These are phyloP conservation scores for Eimeria maxima DNA, from an alignment of 169 alveolate genomes.

Conservation along the genomic window DNA sequence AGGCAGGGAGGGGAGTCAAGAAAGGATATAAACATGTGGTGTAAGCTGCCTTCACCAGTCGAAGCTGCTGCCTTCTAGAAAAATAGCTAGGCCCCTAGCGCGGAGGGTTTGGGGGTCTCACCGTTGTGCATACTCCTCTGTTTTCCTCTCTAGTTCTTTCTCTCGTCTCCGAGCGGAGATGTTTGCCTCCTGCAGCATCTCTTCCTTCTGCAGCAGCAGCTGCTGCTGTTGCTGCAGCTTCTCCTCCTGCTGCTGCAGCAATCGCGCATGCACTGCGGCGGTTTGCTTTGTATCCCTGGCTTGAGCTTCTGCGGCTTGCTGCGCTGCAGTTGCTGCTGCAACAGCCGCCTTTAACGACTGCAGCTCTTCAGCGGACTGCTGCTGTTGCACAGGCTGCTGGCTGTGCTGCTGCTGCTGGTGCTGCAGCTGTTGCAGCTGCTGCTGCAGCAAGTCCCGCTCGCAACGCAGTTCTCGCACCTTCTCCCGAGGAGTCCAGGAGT, in stretches of 20 bases:
- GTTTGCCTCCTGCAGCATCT: constrained; percentile 30
- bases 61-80: neutral
- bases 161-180: constrained; percentile 4
- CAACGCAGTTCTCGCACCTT: constrained; percentile 39
- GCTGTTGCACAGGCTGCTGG: neutral
- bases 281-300: constrained; percentile 20
- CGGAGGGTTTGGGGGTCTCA: constrained; percentile 24
- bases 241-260: constrained; percentile 72
- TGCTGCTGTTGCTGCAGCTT: constrained; percentile 59
- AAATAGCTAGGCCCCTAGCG: neutral
- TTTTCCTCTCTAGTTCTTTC: constrained; percentile 31
- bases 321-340: constrained; percentile 54
- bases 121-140: constrained; percentile 30
- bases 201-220: constrained; percentile 54
- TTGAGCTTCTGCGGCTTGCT: constrained; percentile 50
- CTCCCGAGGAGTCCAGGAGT: neutral
- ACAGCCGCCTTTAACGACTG: constrained; percentile 37
- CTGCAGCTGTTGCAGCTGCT: constrained; percentile 49
- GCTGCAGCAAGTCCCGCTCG: constrained; percentile 60
- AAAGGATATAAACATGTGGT: neutral
- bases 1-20: neutral
- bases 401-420: constrained; percentile 28
- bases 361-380: neutral
- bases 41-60: neutral
- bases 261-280: constrained; percentile 43